A percentile compares a stretch with the other conserved stretches of the same genome.
phyloP scores from a whole-genome alignment of 2,329 filamentous ascomycete genomes.

The Clonostachys chloroleuca region DNA sequence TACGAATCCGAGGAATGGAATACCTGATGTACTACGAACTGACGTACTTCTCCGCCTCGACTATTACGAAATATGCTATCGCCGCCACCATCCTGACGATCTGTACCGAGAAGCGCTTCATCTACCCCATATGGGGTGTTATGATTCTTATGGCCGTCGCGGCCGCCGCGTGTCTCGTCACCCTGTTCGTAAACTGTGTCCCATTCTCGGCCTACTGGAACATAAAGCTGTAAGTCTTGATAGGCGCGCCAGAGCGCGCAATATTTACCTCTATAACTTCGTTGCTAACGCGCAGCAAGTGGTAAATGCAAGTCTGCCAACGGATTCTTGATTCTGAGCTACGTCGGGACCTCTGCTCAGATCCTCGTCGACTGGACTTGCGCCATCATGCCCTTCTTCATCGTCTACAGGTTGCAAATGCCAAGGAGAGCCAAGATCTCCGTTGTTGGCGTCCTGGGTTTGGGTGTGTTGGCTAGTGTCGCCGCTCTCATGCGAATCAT shows the following conservation, averaged over 20 bases:
- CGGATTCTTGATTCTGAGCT: not conserved
- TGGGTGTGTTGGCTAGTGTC: constrained; percentile 5
- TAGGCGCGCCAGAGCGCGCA: not conserved
- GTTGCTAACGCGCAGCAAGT: not conserved
- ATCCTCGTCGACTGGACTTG: constrained; percentile 11
- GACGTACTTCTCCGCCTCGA: constrained; percentile 12
- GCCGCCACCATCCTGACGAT: constrained; percentile 6
- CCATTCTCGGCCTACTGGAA: constrained; percentile 12
- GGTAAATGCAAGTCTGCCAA: not conserved
- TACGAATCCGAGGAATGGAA: not conserved
- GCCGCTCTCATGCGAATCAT: constrained; percentile 4
- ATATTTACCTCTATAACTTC: not conserved
- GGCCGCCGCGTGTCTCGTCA: not conserved
- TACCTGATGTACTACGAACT: constrained; percentile 8
- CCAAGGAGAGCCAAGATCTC: constrained; percentile 10
- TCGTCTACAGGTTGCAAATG: constrained; percentile 17
- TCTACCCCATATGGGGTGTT: not conserved
- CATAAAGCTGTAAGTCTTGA: constrained; percentile 5
- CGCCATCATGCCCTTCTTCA: constrained; percentile 19
- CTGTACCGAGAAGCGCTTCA: constrained; percentile 6
- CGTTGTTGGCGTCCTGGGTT: constrained; percentile 1
- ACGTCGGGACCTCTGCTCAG: not conserved
- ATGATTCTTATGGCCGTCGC: not conserved
- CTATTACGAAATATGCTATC: constrained; percentile 12
- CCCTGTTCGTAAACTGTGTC: constrained; percentile 11